Evolutionary conservation across 148 eudicot species (phyloP).

Genomic region (Pharnaceum exiguum): DNA sequence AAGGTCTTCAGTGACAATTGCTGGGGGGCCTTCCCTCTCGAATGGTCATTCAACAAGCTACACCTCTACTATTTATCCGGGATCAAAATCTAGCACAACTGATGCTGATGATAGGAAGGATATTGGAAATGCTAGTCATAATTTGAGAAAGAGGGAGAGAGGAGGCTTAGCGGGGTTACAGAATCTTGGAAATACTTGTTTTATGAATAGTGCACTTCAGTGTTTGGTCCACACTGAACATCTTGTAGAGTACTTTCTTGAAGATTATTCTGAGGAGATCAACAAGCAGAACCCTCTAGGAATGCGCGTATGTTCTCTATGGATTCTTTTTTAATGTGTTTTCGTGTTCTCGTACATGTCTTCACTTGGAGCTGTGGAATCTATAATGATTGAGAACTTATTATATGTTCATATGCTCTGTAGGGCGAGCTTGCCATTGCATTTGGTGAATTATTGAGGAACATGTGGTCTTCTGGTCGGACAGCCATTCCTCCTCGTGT

Average conservation of each 20-base stretch:
- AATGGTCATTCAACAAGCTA: slow-evolving; percentile 60
- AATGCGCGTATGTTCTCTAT: slow-evolving; percentile 59
- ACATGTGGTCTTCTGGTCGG: slow-evolving; percentile 79
- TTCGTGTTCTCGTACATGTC: slow-evolving; percentile 3
- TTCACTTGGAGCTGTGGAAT: neutral
- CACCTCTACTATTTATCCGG: slow-evolving; percentile 36
- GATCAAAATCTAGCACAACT: slow-evolving; percentile 34
- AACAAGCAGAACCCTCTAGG: slow-evolving; percentile 90
- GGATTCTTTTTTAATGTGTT: neutral
- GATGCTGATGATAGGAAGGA: slow-evolving; percentile 49
- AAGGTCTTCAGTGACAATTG: slow-evolving; percentile 77
- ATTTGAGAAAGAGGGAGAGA: slow-evolving; percentile 36
- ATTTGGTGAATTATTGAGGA: slow-evolving; percentile 89
- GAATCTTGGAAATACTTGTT: slow-evolving; percentile 97
- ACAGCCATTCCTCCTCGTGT: slow-evolving; percentile 75
- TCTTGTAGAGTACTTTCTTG: slow-evolving; percentile 76
- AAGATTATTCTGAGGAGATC: slow-evolving; percentile 75
- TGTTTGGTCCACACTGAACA: slow-evolving; percentile 92
- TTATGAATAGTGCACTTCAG: slow-evolving; percentile 96
- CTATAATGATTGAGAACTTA: neutral
- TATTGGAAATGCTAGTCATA: too few species aligned
- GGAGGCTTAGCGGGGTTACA: slow-evolving; percentile 91
- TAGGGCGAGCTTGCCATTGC: slow-evolving; percentile 99
- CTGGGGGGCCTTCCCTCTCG: slow-evolving; percentile 84
- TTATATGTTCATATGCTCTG: slow-evolving; percentile 19